Evolutionary conservation across 2,329 filamentous ascomycete genomes (phyloP).

Genomic region (Aspergillus pseudoviridinutans): DNA sequence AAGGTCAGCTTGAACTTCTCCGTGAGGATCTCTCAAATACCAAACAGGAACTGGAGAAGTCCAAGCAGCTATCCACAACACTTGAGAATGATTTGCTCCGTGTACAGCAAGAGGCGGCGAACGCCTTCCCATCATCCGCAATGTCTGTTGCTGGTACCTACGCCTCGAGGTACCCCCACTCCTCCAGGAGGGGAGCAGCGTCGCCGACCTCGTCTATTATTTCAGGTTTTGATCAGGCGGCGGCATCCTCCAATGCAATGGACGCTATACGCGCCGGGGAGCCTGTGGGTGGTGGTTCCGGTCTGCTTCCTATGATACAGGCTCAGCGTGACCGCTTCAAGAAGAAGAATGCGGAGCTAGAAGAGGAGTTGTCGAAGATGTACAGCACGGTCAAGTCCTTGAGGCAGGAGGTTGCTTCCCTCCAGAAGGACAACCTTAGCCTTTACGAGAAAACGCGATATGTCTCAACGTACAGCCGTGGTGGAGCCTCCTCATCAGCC

Average conservation of each 20-base stretch:
- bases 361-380: slow-evolving; percentile 80
- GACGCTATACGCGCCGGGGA: slow-evolving; percentile 62
- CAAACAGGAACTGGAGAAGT: slow-evolving; percentile 80
- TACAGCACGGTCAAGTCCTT: slow-evolving; percentile 80
- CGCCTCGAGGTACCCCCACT: slow-evolving; percentile 70
- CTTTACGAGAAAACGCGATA: slow-evolving; percentile 98
- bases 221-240: slow-evolving; percentile 81
- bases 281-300: slow-evolving; percentile 69
- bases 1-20: slow-evolving; percentile 71
- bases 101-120: slow-evolving; percentile 79
- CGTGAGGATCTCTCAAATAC: slow-evolving; percentile 80
- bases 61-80: slow-evolving; percentile 78
- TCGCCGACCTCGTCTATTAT: slow-evolving; percentile 98
- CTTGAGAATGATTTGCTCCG: slow-evolving; percentile 87
- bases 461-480: slow-evolving; percentile 85
- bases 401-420: slow-evolving; percentile 80
- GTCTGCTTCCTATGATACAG: slow-evolving; percentile 96
- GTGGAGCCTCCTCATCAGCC: slow-evolving; percentile 58
- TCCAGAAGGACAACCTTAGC: slow-evolving; percentile 94
- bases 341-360: slow-evolving; percentile 86
- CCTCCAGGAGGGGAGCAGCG: slow-evolving; percentile 64
- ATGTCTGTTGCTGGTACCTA: slow-evolving; percentile 93
- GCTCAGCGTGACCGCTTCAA: slow-evolving; percentile 98
- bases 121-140: slow-evolving; percentile 75
- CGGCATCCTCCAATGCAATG: slow-evolving; percentile 47